These are phyloP conservation scores for Pelargonium nanum DNA, from an alignment of 345 rosid species.

Conservation along the genomic window DNA sequence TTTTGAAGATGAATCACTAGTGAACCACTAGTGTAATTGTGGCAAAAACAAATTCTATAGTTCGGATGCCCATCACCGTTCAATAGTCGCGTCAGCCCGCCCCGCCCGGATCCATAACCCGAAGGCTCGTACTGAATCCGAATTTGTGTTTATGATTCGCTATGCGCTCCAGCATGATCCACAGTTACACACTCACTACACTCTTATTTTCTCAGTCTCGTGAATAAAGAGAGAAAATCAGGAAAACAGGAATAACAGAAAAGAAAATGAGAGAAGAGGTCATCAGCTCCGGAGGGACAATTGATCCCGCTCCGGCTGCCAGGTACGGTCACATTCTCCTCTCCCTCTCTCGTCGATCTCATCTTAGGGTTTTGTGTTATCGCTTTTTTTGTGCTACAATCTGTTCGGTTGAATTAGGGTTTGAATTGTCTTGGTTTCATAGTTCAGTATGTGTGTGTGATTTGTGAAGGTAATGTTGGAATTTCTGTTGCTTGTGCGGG, in stretches of 20 bases:
- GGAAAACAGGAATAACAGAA: no score
- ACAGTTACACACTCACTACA: background rate
- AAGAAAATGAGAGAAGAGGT: conserved; percentile 27
- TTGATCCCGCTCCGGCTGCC: conserved; percentile 33
- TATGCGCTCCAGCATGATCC: background rate
- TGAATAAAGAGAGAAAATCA: background rate
- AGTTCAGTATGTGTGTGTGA: background rate
- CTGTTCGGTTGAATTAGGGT: background rate
- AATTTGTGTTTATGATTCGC: background rate
- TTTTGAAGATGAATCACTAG: no score
- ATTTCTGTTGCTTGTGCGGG: background rate
- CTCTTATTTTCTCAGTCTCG: background rate
- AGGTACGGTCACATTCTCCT: conserved; percentile 11
- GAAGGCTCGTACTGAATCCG: no score
- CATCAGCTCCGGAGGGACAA: conserved; percentile 30
- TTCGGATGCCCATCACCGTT: no score
- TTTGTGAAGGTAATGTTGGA: no score
- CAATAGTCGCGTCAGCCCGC: no score
- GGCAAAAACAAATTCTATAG: no score
- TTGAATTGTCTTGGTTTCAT: background rate
- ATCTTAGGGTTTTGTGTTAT: background rate
- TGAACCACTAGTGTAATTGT: no score
- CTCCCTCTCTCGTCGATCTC: background rate
- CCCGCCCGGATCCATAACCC: no score
- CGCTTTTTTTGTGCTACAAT: background rate